A percentile compares a stretch with the other conserved stretches of the same genome.
phyloP scores from a whole-genome alignment of 768 basidiomycete genomes.

The Collybia sordida region DNA sequence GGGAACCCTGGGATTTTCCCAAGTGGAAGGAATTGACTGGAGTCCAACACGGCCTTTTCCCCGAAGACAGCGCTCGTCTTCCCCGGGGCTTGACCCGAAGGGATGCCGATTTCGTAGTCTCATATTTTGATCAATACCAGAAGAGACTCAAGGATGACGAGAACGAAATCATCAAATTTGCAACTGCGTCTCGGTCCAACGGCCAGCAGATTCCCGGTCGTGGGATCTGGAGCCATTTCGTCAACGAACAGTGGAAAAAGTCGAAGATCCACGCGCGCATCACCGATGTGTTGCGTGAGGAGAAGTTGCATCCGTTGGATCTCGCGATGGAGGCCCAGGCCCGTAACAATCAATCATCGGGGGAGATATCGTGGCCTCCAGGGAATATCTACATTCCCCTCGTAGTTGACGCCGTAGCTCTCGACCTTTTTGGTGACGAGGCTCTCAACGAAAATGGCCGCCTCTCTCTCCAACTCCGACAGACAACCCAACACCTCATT shows the following conservation, averaged over 20 bases:
- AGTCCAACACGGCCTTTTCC: constrained; percentile 20
- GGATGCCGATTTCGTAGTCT: constrained; percentile 4
- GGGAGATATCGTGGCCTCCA: constrained; percentile 6
- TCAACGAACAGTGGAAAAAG: constrained; percentile 5
- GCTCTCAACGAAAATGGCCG: not conserved
- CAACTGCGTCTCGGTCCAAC: not conserved
- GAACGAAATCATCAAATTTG: not conserved
- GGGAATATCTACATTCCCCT: constrained; percentile 7
- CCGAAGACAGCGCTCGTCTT: constrained; percentile 12
- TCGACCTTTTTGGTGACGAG: constrained; percentile 10
- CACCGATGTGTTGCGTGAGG: constrained; percentile 5
- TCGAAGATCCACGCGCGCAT: constrained; percentile 16
- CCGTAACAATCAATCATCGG: not conserved
- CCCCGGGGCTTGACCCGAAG: constrained; percentile 14
- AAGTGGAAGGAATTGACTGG: constrained; percentile 21
- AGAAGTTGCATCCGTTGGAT: constrained; percentile 10
- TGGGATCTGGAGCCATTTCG: constrained; percentile 9
- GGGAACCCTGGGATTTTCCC: constrained; percentile 14
- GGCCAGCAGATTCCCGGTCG: constrained; percentile 11
- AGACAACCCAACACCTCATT: not conserved
- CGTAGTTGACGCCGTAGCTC: constrained; percentile 4
- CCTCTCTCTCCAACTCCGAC: not conserved
- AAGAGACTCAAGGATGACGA: not conserved
- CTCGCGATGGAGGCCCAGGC: not conserved
- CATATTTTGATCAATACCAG: constrained; percentile 15